Conservation (phyloP, 1,284 basidiomycete species). For the Serendipita sp. region DNA sequence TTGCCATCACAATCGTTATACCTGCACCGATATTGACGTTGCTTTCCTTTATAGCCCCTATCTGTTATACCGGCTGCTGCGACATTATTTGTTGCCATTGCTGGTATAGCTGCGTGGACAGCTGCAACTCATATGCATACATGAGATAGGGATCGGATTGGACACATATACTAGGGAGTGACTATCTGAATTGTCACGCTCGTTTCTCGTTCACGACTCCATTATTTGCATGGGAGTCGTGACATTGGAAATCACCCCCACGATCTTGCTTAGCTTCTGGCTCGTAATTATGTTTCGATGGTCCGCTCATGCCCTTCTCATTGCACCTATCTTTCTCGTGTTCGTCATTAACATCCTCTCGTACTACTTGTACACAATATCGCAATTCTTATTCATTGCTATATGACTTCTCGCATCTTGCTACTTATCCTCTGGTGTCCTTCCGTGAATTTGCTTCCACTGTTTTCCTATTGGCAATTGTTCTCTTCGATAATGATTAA, state of each 20-base stretch:
- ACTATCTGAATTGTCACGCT: too few species aligned
- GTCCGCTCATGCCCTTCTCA: too few species aligned
- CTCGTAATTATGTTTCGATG: too few species aligned
- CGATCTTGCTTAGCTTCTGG: too few species aligned
- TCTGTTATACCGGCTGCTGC: conserved; percentile 15
- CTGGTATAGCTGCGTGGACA: conserved; percentile 21
- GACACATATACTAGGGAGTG: too few species aligned
- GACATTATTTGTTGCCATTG: conserved; percentile 17
- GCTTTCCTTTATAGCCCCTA: conserved; percentile 12
- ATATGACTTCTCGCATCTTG: neutral
- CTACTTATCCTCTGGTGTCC: too few species aligned
- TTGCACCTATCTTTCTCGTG: neutral
- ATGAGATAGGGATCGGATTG: neutral
- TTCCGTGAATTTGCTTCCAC: conserved; percentile 23
- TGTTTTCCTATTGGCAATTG: conserved; percentile 33
- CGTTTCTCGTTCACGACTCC: too few species aligned
- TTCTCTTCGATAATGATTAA: conserved; percentile 20
- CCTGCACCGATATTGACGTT: neutral
- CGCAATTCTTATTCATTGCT: neutral
- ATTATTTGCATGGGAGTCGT: too few species aligned
- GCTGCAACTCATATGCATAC: conserved; percentile 15
- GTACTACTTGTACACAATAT: conserved; percentile 4
- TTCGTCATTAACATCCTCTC: neutral
- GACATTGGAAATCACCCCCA: too few species aligned
- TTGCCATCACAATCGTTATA: conserved; percentile 9